Conservation (phyloP, 768 basidiomycete genomes). For the Ephemerocybe angulata region DNA sequence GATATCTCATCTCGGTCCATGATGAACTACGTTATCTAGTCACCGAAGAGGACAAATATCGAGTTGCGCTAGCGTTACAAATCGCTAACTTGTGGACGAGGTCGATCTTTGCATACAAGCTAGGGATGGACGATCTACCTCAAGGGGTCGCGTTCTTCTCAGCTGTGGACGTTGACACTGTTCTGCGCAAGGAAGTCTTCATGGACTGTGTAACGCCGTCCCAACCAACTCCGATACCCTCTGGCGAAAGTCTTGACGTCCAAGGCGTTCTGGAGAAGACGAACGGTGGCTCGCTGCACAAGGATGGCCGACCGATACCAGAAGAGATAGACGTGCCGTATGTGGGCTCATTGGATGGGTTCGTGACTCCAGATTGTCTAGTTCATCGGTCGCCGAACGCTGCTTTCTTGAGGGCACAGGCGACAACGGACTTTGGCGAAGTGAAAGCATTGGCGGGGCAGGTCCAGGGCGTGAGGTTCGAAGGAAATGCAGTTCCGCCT, state of each 20-base stretch:
- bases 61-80: constrained; percentile 89
- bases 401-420: constrained; percentile 74
- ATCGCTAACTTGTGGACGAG: constrained; percentile 96
- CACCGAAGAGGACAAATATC: constrained; percentile 81
- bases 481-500: constrained; percentile 25
- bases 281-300: constrained; percentile 61
- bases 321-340: constrained; percentile 16
- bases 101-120: constrained; percentile 79
- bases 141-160: constrained; percentile 97
- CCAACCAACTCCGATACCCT: constrained; percentile 73
- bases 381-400: constrained; percentile 60
- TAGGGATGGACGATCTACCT: constrained; percentile 96
- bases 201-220: constrained; percentile 96
- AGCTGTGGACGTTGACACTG: constrained; percentile 87
- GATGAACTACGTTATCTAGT: constrained; percentile 96
- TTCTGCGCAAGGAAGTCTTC: constrained; percentile 92
- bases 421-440: constrained; percentile 66
- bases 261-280: constrained; percentile 60
- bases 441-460: constrained; percentile 64
- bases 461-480: constrained; percentile 40
- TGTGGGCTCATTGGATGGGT: constrained; percentile 45
- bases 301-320: constrained; percentile 56
- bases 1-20: constrained; percentile 95
- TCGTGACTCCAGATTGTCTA: constrained; percentile 56
- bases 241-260: constrained; percentile 88